Evolutionary conservation across 441 rosid species (phyloP).

Genomic region (Hypseocharis bilobata): DNA sequence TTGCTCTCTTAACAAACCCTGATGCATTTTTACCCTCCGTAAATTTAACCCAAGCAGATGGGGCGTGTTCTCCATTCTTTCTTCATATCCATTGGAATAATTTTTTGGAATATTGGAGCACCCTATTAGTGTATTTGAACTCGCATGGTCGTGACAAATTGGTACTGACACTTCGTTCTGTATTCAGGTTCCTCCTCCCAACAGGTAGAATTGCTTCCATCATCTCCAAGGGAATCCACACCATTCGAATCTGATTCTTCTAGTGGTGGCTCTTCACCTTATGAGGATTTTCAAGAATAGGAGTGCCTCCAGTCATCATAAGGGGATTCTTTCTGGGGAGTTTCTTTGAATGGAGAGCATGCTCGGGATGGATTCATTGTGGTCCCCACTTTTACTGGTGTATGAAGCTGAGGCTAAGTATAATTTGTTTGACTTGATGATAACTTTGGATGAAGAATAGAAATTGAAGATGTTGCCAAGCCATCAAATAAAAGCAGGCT

Average conservation of each 20-base stretch:
- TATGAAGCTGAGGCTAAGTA: not conserved
- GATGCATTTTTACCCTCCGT: too few species aligned
- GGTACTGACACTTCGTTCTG: constrained; percentile 1
- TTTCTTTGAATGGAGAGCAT: not conserved
- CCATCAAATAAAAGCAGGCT: too few species aligned
- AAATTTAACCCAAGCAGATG: too few species aligned
- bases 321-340: not conserved
- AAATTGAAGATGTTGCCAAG: too few species aligned
- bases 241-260: constrained; percentile 60
- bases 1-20: not conserved
- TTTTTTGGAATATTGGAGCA: not conserved
- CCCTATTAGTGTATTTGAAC: not conserved
- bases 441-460: not conserved
- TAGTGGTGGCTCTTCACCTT: constrained; percentile 59
- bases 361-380: not conserved
- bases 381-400: not conserved
- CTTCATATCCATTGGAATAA: too few species aligned
- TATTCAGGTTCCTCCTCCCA: constrained; percentile 66
- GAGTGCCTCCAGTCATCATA: not conserved
- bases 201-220: constrained; percentile 61
- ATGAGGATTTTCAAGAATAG: constrained; percentile 66
- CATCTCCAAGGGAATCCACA: constrained; percentile 65
- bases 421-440: not conserved
- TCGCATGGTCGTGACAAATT: not conserved
- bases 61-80: not conserved